Base-by-base conservation (phyloP, 495 filamentous ascomycete species). In the Aspergillus egyptiacus region DNA sequence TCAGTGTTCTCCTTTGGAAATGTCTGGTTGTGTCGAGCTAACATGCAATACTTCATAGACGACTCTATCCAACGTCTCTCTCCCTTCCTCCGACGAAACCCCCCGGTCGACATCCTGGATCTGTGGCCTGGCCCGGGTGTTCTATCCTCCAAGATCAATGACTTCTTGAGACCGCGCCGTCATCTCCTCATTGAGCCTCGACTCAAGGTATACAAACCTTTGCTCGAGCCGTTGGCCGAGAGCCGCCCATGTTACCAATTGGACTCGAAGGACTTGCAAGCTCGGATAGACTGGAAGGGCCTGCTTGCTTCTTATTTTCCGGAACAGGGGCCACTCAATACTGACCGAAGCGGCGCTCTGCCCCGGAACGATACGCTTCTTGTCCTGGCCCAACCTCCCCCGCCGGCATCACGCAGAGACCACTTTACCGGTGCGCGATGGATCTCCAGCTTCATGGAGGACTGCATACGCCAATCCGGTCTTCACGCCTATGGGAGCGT, bases 161-260 rank as follows among this genome's bases (percentile, higher is more conserved):
- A 89, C 1, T 68, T 73, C 30, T 68, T 97, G 25, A 65, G 85
- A 54, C 91, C 91, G 14, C 79, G 85, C 37, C 80, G 76, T 0
- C 91, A 97, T 72, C 65, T 96, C 24, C 68, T 97, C 40, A 62
- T 96, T 49, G 89, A 95, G 52, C 82, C 82, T 1, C 72, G 81
- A 36, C 49, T 67, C 1, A 47, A 64, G 0, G 22, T 64, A 6
- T 87, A 85, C 62, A 48, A 68, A 7, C 70, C 75, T 0, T 74
- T 81, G 48, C 78, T 94, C 17, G 54, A 79, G 18, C 75, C 80
- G 0, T 70, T 95, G 5, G 69, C 83, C n/a, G 63, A 81, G 1
- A 65, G 75, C 71, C 25, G 74, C 64, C 49, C 80, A 5, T 72
- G 62, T 46, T 87, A 81, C 44, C 62, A 64, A 33, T 55, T 86